Base-by-base conservation (phyloP, 192 early-diverging fungal genomes). In the Coemansia sp. region DNA sequence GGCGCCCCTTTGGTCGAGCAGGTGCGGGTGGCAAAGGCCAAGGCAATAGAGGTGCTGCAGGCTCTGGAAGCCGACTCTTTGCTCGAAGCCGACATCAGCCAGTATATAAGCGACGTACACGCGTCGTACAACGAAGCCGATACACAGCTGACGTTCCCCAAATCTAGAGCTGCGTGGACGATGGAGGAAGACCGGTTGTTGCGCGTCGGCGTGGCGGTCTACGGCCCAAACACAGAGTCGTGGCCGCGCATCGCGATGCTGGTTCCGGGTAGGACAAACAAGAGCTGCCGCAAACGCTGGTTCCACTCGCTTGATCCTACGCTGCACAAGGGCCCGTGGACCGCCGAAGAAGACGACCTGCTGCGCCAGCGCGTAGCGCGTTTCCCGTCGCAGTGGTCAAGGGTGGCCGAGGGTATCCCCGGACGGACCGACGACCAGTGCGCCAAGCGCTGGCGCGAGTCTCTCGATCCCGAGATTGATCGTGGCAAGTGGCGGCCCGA, bases 351-450 rank as follows among this genome's bases (percentile, higher is more conserved):
- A 54, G 91, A 94, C 63, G 75, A 80, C 0, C 54, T 92, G 32
- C 80, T 96, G 65, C 81, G 85, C 31, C 73, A 90, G 55, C 90
- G 89, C 10, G 89, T 94, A 11, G 67, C 80, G 17, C 83, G 86
- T 69, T 84, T 83, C 71, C 88, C 87, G n/a, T 84, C 85, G 34
- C 87, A 91, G 80, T 96, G 94, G 94, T 89, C 88, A 60, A 85
- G 87, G 42, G 90, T 96, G 40, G 89, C 92, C 16, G 85, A 89
- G 65, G 82, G 80, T 58, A 89, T 96, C 51, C 76, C 81, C 5
- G 93, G 93, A 17, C 81, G 94, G 17, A 95, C 90, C 14, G 92
- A 92, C 63, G 91, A 92, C 64, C 93, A 95, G 66, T 96, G 94
- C 66, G 91, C 93, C 33, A 94, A 94, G 67, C 84, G 94, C 30